Base-by-base conservation (phyloP, 768 basidiomycete species). In the Lactarius sp. region DNA sequence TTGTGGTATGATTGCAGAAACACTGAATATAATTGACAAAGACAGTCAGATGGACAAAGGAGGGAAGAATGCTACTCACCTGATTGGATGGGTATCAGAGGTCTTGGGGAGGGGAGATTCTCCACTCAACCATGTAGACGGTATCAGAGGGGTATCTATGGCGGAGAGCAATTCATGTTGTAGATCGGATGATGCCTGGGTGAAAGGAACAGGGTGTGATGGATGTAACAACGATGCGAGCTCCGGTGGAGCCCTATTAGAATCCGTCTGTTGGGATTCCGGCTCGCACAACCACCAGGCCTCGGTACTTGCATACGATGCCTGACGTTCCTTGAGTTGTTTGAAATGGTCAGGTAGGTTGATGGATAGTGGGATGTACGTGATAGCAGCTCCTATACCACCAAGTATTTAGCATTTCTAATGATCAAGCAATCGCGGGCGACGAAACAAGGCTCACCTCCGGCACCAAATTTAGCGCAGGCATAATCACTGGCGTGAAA, bases 1-100 rank as follows among this genome's bases (percentile, higher is more conserved):
- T 6, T 75, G 75, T 4, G 88, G 86, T 68, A 91, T 77, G 34
- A 91, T 64, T 76, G 56, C 77, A 0, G 88, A 89, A 65, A 90
- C 85, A 69, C 85, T 86, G 69, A 16, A 42, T 13, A 22, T 6
- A 14, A 44, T 83, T 86, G 67, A 37, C 31, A 46, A 31, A 34
- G 12, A 27, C 7, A 47, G 50, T 22, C 12, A 50, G 44, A 34
- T 9, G 34, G 27, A 2, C 4, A 18, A 31, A 20, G 13, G 20
- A 18, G 44, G 33, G 39, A 41, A 10, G 42, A 44, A 27, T 22
- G 10, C 27, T 10, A 52, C 65, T 52, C 49, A 66, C 67, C 63
- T 62, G 33, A 68, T 61, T 16, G 67, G 67, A 57, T 68, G 67
- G 54, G 67, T 67, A 58, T 62, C 61, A 33, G 67, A 68, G 12